These are phyloP conservation scores for Aspergillus nomiae DNA, from an alignment of 2,329 filamentous ascomycete genomes.

Conservation along the genomic window DNA sequence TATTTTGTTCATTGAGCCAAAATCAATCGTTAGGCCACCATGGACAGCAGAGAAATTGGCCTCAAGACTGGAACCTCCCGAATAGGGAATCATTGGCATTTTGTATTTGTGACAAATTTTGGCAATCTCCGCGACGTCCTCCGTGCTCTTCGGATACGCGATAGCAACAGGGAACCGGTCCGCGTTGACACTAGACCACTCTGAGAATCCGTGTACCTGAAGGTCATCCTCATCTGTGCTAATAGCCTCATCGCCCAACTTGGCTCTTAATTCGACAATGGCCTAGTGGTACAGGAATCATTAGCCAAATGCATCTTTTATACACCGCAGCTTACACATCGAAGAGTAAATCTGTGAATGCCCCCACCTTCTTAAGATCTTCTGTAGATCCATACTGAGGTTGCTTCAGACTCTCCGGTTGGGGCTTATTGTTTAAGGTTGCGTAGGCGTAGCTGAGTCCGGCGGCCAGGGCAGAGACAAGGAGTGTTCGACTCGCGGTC, in stretches of 20 bases:
- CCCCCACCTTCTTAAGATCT: constrained; percentile 42
- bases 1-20: constrained; percentile 82
- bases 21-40: constrained; percentile 87
- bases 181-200: constrained; percentile 71
- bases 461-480: constrained; percentile 53
- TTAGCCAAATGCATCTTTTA: neutral
- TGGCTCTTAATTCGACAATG: constrained; percentile 55
- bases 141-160: constrained; percentile 64
- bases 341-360: neutral
- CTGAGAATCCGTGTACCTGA: constrained; percentile 66
- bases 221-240: constrained; percentile 67
- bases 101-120: constrained; percentile 75
- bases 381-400: constrained; percentile 42
- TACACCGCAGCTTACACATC: neutral
- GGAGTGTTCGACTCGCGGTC: constrained; percentile 51
- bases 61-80: constrained; percentile 82
- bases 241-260: constrained; percentile 61
- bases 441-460: constrained; percentile 56
- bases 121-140: constrained; percentile 65
- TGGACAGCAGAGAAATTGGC: constrained; percentile 87
- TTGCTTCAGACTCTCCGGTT: constrained; percentile 18
- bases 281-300: constrained; percentile 45
- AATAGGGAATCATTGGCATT: constrained; percentile 84
- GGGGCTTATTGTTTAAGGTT: constrained; percentile 37
- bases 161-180: constrained; percentile 65